Evolutionary conservation across 257 asterid species (phyloP).

Genomic region (Solanum corneliomulleri): DNA sequence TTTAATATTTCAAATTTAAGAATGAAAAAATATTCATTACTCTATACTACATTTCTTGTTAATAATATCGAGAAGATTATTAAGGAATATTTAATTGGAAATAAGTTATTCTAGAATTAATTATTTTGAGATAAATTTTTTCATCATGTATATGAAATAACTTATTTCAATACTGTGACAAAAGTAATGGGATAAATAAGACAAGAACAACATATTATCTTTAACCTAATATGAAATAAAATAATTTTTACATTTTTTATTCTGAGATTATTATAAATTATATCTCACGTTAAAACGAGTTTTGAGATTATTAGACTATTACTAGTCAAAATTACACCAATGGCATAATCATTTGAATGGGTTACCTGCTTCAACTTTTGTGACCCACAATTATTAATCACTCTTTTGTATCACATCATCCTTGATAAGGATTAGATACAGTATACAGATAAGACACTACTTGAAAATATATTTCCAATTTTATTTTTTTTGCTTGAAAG

Average conservation of each 20-base stretch:
- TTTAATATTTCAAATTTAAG: no score
- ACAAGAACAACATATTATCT: not conserved
- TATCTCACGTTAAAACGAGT: not conserved
- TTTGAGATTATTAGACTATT: not conserved
- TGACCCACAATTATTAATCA: not conserved
- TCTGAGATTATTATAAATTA: no score
- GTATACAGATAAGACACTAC: not conserved
- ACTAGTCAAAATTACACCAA: not conserved
- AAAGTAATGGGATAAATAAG: no score
- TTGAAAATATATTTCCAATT: not conserved
- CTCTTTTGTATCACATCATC: not conserved
- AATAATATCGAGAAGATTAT: no score
- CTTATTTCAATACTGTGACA: not conserved
- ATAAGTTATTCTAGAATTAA: no score
- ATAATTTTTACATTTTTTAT: no score
- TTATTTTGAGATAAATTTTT: no score
- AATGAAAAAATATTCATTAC: no score
- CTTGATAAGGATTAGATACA: not conserved
- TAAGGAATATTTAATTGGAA: no score
- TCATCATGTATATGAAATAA: not conserved
- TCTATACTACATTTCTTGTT: no score
- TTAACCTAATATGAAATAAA: no score
- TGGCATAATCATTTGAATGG: not conserved
- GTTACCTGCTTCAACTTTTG: not conserved
- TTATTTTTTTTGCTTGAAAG: no score